phyloP scores from a whole-genome alignment of 345 rosid genomes.

The Heritiera littoralis region DNA sequence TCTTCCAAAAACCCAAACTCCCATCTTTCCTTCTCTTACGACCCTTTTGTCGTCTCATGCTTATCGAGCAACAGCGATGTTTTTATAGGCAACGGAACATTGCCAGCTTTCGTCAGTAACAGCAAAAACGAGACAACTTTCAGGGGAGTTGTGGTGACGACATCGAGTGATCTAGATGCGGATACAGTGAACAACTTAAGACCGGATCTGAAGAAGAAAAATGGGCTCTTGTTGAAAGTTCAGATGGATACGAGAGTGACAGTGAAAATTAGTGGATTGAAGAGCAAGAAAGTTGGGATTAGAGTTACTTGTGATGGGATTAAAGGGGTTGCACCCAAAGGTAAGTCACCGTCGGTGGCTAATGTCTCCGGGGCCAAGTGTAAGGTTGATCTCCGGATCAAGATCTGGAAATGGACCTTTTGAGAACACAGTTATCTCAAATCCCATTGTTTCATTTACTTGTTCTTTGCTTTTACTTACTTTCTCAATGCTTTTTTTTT shows the following conservation, averaged over 20 bases:
- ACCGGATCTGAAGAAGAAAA: slow-evolving; percentile 68
- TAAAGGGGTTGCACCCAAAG: slow-evolving; percentile 63
- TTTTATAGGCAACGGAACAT: slow-evolving; percentile 64
- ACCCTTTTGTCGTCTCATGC: slow-evolving; percentile 52
- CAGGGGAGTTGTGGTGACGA: slow-evolving; percentile 48
- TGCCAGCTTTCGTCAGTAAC: slow-evolving; percentile 54
- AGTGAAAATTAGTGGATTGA: slow-evolving; percentile 54
- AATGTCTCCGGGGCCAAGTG: slow-evolving; percentile 51
- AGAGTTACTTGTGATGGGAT: slow-evolving; percentile 73
- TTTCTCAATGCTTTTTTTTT: neutral
- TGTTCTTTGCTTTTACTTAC: neutral
- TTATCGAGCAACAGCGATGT: slow-evolving; percentile 41
- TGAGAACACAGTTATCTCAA: slow-evolving; percentile 9
- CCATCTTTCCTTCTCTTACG: slow-evolving; percentile 68
- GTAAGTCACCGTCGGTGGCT: slow-evolving; percentile 68
- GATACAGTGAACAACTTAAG: slow-evolving; percentile 58
- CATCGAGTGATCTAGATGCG: slow-evolving; percentile 64
- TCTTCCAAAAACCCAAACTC: slow-evolving; percentile 77
- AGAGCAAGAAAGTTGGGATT: slow-evolving; percentile 77
- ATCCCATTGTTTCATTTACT: slow-evolving; percentile 13
- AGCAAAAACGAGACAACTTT: slow-evolving; percentile 67
- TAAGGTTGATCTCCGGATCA: slow-evolving; percentile 78
- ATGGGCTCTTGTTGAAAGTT: slow-evolving; percentile 51
- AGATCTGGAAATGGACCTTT: slow-evolving; percentile 90
- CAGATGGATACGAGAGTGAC: slow-evolving; percentile 66